Evolutionary conservation across 768 basidiomycete species (phyloP), one percentile per base, ranked within the genome.

Genomic region (Steccherinum ochraceum): DNA sequence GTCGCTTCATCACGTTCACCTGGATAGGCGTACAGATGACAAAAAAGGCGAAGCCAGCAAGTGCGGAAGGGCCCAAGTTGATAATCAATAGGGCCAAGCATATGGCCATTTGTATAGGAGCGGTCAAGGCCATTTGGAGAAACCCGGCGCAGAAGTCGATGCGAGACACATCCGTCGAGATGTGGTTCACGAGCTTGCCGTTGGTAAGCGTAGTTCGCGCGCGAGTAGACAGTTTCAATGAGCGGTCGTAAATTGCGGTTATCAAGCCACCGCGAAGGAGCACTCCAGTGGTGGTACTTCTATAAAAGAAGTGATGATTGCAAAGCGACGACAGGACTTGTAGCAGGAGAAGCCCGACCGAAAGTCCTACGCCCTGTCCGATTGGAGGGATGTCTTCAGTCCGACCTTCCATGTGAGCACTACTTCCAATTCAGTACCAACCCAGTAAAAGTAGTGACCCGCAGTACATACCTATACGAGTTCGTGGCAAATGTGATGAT

Each of bases 131-230:
- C 76, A 92, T 84, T 58, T 90, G 88, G 66, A 90, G 86, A 69
- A 84, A 88, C 18, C 83, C 74, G 58, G 80, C 75, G 59, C 85
- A 86, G 58, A 93, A 96, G 63, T 97, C 93, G 62, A 97, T 89
- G 19, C 93, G 80, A 24, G 88, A 92, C 19, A 94, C 83, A 62
- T 93, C 92, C 1, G 89, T 91, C 4, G 89, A 92, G 53, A 98
- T 94, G 69, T 95, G 92, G 57, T 93, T 94, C 55, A 96, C 86
- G 11, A 96, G 78, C 62, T 87, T 87, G 19, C 93, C 94, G 60
- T 91, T 96, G 1, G 89, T 81, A 40, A 94, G 76, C 7, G 79
- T 83, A 1, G 83, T 82, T 5, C 94, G 80, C 4, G 91, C 81
- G 40, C 89, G 84, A 16, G 87, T 79, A 2, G 88, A 86, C 25